Evolutionary conservation across 1,139 yeast species (phyloP).

Genomic region (Debaryomycetaceae sp.): DNA sequence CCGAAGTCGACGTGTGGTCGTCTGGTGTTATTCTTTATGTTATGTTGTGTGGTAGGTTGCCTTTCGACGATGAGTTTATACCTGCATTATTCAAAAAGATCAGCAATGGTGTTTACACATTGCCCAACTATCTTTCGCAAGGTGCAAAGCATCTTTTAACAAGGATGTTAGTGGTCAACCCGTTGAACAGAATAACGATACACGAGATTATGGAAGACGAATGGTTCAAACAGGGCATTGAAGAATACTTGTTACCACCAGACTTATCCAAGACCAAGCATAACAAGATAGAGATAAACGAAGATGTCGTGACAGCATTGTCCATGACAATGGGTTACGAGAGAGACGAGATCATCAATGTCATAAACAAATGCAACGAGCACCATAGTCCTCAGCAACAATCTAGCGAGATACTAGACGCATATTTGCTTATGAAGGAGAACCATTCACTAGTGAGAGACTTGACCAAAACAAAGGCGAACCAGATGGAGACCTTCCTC

Average conservation of each 20-base stretch:
- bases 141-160: constrained; percentile 88
- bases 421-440: constrained; percentile 84
- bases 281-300: constrained; percentile 58
- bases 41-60: constrained; percentile 94
- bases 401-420: constrained; percentile 80
- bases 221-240: constrained; percentile 87
- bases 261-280: constrained; percentile 45
- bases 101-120: constrained; percentile 89
- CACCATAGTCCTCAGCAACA: constrained; percentile 35
- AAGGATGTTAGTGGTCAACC: constrained; percentile 94
- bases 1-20: constrained; percentile 99
- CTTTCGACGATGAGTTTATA: constrained; percentile 96
- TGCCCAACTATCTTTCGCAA: constrained; percentile 82
- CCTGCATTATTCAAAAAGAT: constrained; percentile 95
- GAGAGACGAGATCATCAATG: constrained; percentile 78
- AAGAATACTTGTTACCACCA: constrained; percentile 78
- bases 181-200: constrained; percentile 90
- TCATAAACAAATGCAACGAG: constrained; percentile 50
- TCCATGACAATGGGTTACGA: constrained; percentile 92
- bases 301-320: constrained; percentile 74
- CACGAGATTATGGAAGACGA: constrained; percentile 93
- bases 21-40: constrained; percentile 96
- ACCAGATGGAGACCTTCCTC: constrained; percentile 50
- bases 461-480: constrained; percentile 53
- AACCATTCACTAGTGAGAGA: constrained; percentile 69